These are phyloP conservation scores for Odontarrhena argentea DNA, from an alignment of 345 rosid genomes.

Conservation along the genomic window DNA sequence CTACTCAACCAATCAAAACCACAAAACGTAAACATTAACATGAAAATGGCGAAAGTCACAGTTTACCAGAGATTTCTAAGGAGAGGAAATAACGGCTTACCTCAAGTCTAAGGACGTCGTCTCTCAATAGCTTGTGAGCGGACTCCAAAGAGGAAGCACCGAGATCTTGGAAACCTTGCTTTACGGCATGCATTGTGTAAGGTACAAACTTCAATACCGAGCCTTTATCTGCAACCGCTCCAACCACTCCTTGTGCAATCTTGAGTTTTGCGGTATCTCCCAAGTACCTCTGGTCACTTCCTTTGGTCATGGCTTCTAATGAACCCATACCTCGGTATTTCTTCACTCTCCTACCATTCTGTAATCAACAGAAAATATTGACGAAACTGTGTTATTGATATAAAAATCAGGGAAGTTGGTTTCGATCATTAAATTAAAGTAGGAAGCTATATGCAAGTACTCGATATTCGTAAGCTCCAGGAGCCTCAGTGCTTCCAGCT, in stretches of 20 bases:
- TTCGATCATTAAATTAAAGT: not conserved
- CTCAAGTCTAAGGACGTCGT: constrained; percentile 76
- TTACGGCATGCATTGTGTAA: constrained; percentile 93
- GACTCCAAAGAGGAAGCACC: constrained; percentile 78
- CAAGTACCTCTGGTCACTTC: constrained; percentile 88
- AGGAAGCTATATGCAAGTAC: constrained; percentile 42
- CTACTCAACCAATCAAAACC: constrained; percentile 41
- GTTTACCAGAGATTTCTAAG: not conserved
- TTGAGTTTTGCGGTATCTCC: constrained; percentile 84
- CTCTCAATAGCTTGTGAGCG: constrained; percentile 68
- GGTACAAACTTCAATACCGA: constrained; percentile 77
- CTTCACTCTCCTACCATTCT: constrained; percentile 68
- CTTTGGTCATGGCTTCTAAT: constrained; percentile 95
- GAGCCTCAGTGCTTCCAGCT: constrained; percentile 92
- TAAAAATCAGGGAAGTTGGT: not conserved
- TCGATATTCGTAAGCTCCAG: constrained; percentile 65
- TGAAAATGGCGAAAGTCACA: not conserved
- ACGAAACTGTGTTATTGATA: not conserved
- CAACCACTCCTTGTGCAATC: constrained; percentile 97
- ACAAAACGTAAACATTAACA: constrained; percentile 3
- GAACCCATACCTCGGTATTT: constrained; percentile 96
- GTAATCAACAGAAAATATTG: constrained; percentile 14
- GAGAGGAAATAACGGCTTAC: constrained; percentile 38
- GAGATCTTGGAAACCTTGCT: constrained; percentile 97
- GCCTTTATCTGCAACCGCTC: constrained; percentile 89